phyloP scores from a whole-genome alignment of 2,329 filamentous ascomycete species.

The Arthrobotrys pseudoclavata region DNA sequence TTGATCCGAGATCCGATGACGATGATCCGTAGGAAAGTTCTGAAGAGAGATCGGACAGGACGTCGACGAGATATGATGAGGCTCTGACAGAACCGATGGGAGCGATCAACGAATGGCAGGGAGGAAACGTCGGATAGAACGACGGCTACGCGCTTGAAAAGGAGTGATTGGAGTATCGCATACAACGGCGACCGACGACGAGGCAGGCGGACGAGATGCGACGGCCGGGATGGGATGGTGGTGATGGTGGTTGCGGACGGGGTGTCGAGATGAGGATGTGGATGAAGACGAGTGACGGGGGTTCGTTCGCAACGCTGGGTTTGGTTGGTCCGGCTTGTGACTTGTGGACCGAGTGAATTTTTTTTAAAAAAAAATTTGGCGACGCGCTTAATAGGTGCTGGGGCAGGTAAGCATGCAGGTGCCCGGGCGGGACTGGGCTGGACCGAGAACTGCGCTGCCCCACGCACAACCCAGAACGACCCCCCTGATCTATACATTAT shows the following conservation, averaged over 20 bases:
- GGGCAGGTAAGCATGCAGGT: no score
- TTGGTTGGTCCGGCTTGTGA: conserved; percentile 24
- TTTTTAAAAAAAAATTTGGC: conserved; percentile 16
- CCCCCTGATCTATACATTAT: no score
- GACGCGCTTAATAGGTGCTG: conserved; percentile 35
- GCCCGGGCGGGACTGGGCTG: not conserved
- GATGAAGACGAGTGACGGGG: conserved; percentile 20
- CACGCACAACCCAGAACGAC: conserved; percentile 42
- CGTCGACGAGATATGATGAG: conserved; percentile 6
- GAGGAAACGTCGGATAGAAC: conserved; percentile 54
- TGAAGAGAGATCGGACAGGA: conserved; percentile 5
- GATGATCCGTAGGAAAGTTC: conserved; percentile 10
- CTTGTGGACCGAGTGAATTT: conserved; percentile 11
- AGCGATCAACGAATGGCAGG: conserved; percentile 59
- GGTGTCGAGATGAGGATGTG: conserved; percentile 37
- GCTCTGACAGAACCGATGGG: conserved; percentile 27
- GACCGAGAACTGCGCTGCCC: conserved; percentile 45
- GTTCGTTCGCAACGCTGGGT: conserved; percentile 42
- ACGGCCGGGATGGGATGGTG: conserved; percentile 23
- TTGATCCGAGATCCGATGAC: conserved; percentile 40
- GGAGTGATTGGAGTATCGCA: conserved; percentile 52
- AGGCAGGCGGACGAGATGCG: conserved; percentile 11
- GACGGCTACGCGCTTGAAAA: conserved; percentile 59
- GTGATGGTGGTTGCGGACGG: conserved; percentile 21
- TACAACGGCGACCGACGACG: conserved; percentile 25